Evolutionary conservation across 2,329 filamentous ascomycete genomes (phyloP), one percentile per base, ranked within the genome.

Genomic region (Microcyclospora tardicrescens): DNA sequence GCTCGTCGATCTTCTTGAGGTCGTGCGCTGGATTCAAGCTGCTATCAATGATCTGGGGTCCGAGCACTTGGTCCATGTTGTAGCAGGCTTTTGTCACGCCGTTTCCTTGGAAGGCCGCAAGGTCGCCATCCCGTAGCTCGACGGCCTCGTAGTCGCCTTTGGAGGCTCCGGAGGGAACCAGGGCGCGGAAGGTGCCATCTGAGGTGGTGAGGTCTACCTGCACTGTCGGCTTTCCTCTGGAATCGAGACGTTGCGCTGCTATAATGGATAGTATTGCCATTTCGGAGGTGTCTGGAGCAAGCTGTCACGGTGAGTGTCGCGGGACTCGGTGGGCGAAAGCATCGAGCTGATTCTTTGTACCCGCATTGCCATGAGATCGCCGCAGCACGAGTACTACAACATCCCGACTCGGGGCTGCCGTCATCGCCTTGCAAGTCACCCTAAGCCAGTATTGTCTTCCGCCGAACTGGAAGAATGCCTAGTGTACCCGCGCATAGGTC

Each of bases 81-180:
- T 79, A 69, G 53, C 91, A 83, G 49, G 85, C 84, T 69, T 86
- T 85, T 62, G 75, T 70, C 54, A 93, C 84, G 63, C 65, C 65
- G 65, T 43, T 37, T 13, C 39, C 46, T 14, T 47, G 40, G 42
- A 40, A 50, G 19, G 24, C 36, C 10, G 71, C 62, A 74, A 87
- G 86, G 71, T 93, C 84, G 59, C 81, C 83, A 62, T 93, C 85
- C 64, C 84, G 84, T 64, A 93, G 82, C 71, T 93, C 84, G 64
- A 81, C 81, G 61, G 84, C 85, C 71, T 93, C 84, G 67, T 93
- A 84, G 67, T 87, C 81, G 58, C 84, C 83, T 85, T 56, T 54
- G 54, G 41, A 44, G 16, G 30, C 49, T 24, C 49, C 49, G 10
- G 49, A 52, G 10, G 49, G 49, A n/a, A 52, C 48, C 11, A 50